These are phyloP conservation scores for Apiospora kogelbergensis DNA, from an alignment of 2,329 filamentous ascomycete species.

Conservation along the genomic window DNA sequence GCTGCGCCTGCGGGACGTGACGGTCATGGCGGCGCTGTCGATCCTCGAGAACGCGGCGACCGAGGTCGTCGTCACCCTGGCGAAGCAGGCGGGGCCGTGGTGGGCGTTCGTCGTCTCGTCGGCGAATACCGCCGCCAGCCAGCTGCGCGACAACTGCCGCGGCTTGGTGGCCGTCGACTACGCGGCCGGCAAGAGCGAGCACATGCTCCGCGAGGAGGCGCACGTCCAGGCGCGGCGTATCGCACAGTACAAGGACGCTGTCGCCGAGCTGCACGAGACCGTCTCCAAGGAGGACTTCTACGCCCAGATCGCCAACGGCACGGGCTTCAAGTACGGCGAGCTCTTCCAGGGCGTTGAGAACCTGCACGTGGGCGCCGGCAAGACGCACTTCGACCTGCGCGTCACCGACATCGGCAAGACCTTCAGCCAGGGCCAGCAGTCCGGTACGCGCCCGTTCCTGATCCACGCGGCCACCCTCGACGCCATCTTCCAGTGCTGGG, in stretches of 20 bases:
- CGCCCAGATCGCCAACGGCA: not conserved
- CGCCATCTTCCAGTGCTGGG: conserved; percentile 46
- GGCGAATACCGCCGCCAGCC: not conserved
- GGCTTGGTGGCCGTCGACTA: not conserved
- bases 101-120: not conserved
- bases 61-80: not conserved
- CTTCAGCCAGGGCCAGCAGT: not conserved
- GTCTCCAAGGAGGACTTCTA: not conserved
- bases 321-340: not conserved
- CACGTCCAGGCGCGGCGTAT: not conserved
- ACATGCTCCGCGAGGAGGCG: not conserved
- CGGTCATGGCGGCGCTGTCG: not conserved
- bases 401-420: not conserved
- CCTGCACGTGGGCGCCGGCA: conserved; percentile 4
- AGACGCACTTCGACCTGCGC: not conserved
- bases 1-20: not conserved
- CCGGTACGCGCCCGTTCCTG: conserved; percentile 34
- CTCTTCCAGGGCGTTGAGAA: conserved; percentile 4
- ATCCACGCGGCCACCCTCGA: conserved; percentile 59
- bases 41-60: not conserved
- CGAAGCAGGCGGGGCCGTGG: not conserved
- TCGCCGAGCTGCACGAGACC: not conserved
- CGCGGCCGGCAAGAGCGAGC: not conserved
- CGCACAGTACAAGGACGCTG: not conserved
- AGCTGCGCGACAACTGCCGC: not conserved